phyloP scores from a whole-genome alignment of 148 eudicot species.

The Polygonum maritimum region DNA sequence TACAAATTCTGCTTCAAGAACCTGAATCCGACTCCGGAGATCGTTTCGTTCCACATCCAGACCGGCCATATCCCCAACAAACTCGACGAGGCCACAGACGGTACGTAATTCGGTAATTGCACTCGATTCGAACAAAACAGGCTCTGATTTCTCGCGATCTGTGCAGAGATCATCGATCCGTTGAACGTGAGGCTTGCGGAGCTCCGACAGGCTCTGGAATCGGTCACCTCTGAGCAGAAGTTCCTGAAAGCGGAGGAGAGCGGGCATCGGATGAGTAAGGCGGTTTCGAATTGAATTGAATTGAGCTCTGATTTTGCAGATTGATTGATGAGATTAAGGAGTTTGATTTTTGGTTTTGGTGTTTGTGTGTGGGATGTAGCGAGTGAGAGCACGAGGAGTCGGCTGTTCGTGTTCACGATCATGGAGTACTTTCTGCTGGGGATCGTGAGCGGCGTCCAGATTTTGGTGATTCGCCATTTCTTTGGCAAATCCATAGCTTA shows the following conservation, averaged over 20 bases:
- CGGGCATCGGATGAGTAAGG: constrained; percentile 4
- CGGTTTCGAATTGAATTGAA: not conserved
- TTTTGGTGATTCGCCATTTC: not conserved
- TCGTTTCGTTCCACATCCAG: constrained; percentile 1
- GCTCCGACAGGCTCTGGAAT: constrained; percentile 4
- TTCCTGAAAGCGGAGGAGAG: constrained; percentile 5
- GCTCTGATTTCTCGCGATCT: not conserved
- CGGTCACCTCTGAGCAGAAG: not conserved
- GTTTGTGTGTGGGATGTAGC: not conserved
- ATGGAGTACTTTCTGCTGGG: constrained; percentile 8
- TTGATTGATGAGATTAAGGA: not conserved
- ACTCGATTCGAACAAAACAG: not conserved
- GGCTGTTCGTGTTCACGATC: constrained; percentile 5
- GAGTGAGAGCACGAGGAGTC: constrained; percentile 11
- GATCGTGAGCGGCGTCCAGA: constrained; percentile 5
- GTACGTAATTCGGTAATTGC: not conserved
- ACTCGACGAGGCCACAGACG: constrained; percentile 2
- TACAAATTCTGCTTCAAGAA: constrained; percentile 10
- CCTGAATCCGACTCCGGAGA: not conserved
- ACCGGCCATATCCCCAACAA: constrained; percentile 6
- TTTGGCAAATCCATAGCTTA: constrained; percentile 12
- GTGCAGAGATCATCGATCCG: constrained; percentile 5
- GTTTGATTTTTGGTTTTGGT: not conserved
- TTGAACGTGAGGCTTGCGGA: constrained; percentile 12
- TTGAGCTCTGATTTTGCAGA: not conserved